These are phyloP conservation scores for Penicillium bialowiezense DNA, from an alignment of 495 filamentous ascomycete genomes.

Conservation along the genomic window DNA sequence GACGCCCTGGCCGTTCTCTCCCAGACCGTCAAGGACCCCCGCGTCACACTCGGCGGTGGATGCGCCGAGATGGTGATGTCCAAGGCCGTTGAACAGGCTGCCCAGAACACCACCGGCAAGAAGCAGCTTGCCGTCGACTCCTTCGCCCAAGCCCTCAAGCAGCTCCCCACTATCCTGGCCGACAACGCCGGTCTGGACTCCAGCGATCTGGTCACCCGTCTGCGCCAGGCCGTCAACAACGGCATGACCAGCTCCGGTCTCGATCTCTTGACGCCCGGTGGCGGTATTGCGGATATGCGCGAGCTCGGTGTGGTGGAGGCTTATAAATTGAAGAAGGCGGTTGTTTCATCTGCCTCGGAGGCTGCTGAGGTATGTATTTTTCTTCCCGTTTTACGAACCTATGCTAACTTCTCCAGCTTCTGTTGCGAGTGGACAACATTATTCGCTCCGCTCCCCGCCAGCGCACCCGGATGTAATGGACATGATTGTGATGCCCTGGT, in stretches of 20 bases:
- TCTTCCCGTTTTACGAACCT: neutral
- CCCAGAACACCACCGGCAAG: conserved; percentile 93
- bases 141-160: conserved; percentile 83
- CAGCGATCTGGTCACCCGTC: conserved; percentile 84
- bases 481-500: conserved; percentile 18
- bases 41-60: conserved; percentile 90
- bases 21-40: conserved; percentile 92
- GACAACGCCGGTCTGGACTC: conserved; percentile 97
- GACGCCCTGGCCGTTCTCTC: conserved; percentile 96
- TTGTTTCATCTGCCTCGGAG: conserved; percentile 91
- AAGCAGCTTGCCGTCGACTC: conserved; percentile 89
- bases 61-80: conserved; percentile 99
- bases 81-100: conserved; percentile 92
- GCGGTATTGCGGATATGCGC: conserved; percentile 94
- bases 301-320: conserved; percentile 97
- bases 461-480: conserved; percentile 65
- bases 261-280: conserved; percentile 85
- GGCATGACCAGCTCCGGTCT: conserved; percentile 89
- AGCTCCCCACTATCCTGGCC: conserved; percentile 93
- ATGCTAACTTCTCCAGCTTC: conserved; percentile 47
- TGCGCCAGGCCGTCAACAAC: conserved; percentile 90
- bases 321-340: conserved; percentile 96
- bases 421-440: conserved; percentile 84
- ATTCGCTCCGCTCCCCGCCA: conserved; percentile 74
- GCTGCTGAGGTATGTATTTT: conserved; percentile 75